phyloP scores from a whole-genome alignment of 805 yeast species.

The Kregervanrija fluxuum region DNA sequence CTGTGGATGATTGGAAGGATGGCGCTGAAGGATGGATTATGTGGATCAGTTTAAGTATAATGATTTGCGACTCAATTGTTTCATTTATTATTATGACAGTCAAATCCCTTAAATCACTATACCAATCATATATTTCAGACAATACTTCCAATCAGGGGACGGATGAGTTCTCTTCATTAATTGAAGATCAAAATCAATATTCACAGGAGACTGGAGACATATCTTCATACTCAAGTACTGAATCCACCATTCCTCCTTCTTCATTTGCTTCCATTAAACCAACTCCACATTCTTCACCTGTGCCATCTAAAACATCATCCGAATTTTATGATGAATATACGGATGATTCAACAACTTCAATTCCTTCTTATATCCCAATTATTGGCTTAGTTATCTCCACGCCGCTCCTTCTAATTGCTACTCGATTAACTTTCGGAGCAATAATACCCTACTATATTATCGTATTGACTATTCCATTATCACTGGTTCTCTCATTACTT shows the following conservation, averaged over 20 bases:
- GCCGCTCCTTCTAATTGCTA: constrained; percentile 55
- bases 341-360: constrained; percentile 19
- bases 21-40: constrained; percentile 98
- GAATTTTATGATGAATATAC: constrained; percentile 18
- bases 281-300: no score
- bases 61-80: constrained; percentile 87
- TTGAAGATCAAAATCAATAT: not conserved
- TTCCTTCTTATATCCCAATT: constrained; percentile 4
- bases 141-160: constrained; percentile 18
- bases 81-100: constrained; percentile 60
- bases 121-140: not conserved
- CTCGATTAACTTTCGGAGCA: constrained; percentile 61
- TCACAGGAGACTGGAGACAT: not conserved
- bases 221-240: no score
- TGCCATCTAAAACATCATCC: no score
- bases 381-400: constrained; percentile 63
- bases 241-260: no score
- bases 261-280: no score
- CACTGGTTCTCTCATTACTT: constrained; percentile 70
- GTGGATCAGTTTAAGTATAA: constrained; percentile 88
- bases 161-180: constrained; percentile 6
- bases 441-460: constrained; percentile 68
- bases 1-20: constrained; percentile 83
- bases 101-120: constrained; percentile 29
- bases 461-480: constrained; percentile 60